A percentile compares a stretch with the other conserved stretches of the same genome.
These are phyloP conservation scores for Cytospora piceicola DNA, from an alignment of 2,329 filamentous ascomycete genomes.

Conservation along the genomic window DNA sequence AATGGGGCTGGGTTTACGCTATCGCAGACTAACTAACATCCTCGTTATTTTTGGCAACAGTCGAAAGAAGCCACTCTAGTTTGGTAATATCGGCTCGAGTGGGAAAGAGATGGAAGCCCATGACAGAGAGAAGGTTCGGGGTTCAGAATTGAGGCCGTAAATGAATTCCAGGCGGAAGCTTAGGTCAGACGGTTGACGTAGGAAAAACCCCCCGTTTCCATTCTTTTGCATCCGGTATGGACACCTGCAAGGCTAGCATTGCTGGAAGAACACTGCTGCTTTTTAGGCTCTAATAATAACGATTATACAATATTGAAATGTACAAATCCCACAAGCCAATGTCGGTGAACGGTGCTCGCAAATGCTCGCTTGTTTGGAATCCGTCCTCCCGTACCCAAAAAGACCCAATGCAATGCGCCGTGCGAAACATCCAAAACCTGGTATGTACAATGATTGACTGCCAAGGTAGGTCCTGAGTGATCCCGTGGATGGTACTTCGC, in stretches of 20 bases:
- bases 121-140: not conserved
- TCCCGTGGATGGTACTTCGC: not conserved
- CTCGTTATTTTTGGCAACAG: too few relatives aligned
- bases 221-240: not conserved
- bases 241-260: slow-evolving; percentile 23
- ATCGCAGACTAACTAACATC: not conserved
- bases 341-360: slow-evolving; percentile 26
- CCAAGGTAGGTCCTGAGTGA: not conserved
- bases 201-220: not conserved
- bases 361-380: slow-evolving; percentile 30
- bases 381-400: slow-evolving; percentile 25
- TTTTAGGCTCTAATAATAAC: slow-evolving; percentile 34
- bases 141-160: not conserved
- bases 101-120: not conserved
- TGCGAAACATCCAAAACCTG: slow-evolving; percentile 18
- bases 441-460: slow-evolving; percentile 17
- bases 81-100: not conserved
- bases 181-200: not conserved
- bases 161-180: not conserved
- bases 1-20: not conserved
- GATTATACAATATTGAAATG: slow-evolving; percentile 47
- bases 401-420: slow-evolving; percentile 24
- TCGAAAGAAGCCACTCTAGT: not conserved
- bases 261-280: slow-evolving; percentile 18
- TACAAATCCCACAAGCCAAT: slow-evolving; percentile 38